These are phyloP conservation scores for Pyronema domesticum DNA, from an alignment of 495 filamentous ascomycete species.

Conservation along the genomic window DNA sequence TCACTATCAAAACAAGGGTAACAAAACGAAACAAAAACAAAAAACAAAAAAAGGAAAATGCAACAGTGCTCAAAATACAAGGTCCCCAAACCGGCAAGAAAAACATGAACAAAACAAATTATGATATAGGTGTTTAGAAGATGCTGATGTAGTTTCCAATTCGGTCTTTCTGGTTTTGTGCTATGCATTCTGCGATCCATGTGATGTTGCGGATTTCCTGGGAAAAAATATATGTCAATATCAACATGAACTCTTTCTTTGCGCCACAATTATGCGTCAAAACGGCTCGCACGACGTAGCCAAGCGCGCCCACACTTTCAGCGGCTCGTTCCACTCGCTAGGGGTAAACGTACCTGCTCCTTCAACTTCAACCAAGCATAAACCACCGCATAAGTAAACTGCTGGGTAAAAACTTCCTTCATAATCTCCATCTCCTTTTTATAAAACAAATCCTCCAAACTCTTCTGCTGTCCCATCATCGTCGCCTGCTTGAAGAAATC, in stretches of 20 bases:
- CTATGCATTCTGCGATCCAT: conserved; percentile 99
- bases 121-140: conserved; percentile 35
- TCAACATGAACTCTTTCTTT: conserved; percentile 1
- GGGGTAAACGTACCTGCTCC: conserved; percentile 59
- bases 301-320: neutral
- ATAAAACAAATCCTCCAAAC: conserved; percentile 93
- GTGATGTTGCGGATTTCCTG: conserved; percentile 99
- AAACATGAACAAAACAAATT: too few species aligned
- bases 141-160: conserved; percentile 98
- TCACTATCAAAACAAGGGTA: too few species aligned
- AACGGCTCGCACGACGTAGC: neutral
- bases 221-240: conserved; percentile 10
- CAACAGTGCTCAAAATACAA: too few species aligned
- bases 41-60: too few species aligned
- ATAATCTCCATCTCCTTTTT: conserved; percentile 98
- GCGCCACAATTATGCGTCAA: neutral
- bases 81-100: too few species aligned
- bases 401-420: conserved; percentile 83
- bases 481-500: conserved; percentile 83
- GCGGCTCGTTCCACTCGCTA: neutral
- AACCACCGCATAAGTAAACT: conserved; percentile 88
- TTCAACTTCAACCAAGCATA: conserved; percentile 96
- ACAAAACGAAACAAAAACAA: too few species aligned
- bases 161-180: conserved; percentile 97
- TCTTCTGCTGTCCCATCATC: conserved; percentile 53